A percentile compares a stretch with the other conserved stretches of the same genome.
phyloP scores from a whole-genome alignment of 495 filamentous ascomycete genomes.

The Neurospora africana region DNA sequence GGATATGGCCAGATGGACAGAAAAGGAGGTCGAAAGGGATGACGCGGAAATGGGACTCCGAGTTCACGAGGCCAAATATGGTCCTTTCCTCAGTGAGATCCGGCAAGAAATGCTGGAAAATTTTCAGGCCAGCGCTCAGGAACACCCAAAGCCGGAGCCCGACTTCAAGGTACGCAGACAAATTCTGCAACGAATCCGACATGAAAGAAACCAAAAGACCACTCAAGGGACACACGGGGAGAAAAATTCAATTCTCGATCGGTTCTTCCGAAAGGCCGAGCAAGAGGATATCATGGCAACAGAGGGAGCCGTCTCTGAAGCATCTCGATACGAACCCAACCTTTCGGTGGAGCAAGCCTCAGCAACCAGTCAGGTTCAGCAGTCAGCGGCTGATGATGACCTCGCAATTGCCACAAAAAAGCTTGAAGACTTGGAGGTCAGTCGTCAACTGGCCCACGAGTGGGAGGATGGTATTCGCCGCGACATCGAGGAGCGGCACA shows the following conservation, averaged over 20 bases:
- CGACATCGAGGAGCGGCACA: not conserved
- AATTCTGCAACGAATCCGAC: not conserved
- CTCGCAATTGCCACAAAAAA: slow-evolving; percentile 7
- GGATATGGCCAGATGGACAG: not conserved
- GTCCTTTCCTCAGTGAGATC: slow-evolving; percentile 6
- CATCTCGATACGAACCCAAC: not conserved
- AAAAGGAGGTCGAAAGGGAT: slow-evolving; percentile 7
- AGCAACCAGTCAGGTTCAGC: not conserved
- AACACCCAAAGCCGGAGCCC: not conserved
- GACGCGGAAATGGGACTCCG: slow-evolving; percentile 13
- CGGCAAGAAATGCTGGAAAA: slow-evolving; percentile 6
- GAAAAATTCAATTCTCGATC: not conserved
- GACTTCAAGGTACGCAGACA: not conserved
- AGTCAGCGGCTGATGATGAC: slow-evolving; percentile 1
- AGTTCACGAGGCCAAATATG: slow-evolving; percentile 7
- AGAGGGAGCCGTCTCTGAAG: not conserved
- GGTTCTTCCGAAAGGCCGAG: not conserved
- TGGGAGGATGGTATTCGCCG: slow-evolving; percentile 1
- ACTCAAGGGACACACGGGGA: not conserved
- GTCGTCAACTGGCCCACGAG: slow-evolving; percentile 11
- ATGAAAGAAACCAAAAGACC: not conserved
- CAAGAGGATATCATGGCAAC: not conserved
- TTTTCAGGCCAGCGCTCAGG: not conserved
- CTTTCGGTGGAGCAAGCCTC: not conserved
- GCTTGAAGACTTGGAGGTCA: slow-evolving; percentile 11